These are phyloP conservation scores for Citrus cavaleriei DNA, from an alignment of 345 rosid species.

Conservation along the genomic window DNA sequence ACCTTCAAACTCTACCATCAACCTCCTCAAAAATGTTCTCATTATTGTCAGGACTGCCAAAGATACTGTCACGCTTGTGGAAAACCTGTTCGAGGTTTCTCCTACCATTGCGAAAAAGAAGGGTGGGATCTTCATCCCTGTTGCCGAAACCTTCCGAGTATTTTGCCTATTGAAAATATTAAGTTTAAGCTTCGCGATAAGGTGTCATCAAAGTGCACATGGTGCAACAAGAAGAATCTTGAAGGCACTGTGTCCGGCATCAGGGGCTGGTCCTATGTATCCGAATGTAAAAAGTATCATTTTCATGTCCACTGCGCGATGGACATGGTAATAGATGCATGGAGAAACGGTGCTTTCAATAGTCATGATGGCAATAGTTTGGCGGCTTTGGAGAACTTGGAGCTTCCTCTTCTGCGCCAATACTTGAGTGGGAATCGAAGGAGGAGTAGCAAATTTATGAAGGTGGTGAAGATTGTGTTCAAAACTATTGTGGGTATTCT, in stretches of 20 bases:
- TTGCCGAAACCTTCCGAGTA: not conserved
- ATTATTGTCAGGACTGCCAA: not conserved
- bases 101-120: not conserved
- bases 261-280: conserved; percentile 16
- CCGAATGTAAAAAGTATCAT: not conserved
- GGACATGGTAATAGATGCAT: not conserved
- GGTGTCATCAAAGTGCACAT: not conserved
- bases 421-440: not conserved
- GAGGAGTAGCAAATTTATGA: not conserved
- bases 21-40: not conserved
- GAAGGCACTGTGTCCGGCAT: not conserved
- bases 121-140: conserved; percentile 9
- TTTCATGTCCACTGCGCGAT: conserved; percentile 12
- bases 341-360: not conserved
- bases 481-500: not conserved
- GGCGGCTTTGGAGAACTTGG: conserved; percentile 3
- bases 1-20: not conserved
- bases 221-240: conserved; percentile 4
- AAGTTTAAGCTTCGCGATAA: not conserved
- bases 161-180: not conserved
- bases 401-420: not conserved
- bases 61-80: conserved; percentile 10
- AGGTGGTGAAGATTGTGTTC: not conserved
- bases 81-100: not conserved
- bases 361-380: not conserved